Evolutionary conservation across 495 filamentous ascomycete species (phyloP).

Genomic region (Aspergillus hancockii): DNA sequence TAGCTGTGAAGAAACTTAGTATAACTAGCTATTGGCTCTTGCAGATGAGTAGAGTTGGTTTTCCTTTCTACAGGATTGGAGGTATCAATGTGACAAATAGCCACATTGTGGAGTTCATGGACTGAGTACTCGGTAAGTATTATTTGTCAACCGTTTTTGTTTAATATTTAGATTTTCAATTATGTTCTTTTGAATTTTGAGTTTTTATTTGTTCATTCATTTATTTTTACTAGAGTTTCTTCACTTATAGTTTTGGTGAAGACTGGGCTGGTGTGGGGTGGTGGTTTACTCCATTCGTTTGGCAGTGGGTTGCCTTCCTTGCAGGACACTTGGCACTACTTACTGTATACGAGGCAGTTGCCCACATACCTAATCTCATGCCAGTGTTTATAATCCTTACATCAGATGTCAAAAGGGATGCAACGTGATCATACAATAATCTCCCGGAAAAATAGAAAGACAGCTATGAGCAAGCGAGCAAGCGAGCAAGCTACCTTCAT

Average conservation of each 20-base stretch:
- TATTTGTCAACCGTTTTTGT: background rate
- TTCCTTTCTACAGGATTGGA: conserved; percentile 2
- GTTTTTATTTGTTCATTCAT: background rate
- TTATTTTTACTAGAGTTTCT: background rate
- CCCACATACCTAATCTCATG: background rate
- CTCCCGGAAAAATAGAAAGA: background rate
- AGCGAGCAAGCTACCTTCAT: background rate
- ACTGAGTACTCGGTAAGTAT: background rate
- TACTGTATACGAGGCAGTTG: background rate
- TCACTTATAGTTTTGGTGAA: conserved; percentile 2
- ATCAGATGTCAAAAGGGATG: background rate
- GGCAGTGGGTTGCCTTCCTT: background rate
- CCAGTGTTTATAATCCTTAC: background rate
- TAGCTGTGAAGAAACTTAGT: conserved; percentile 1
- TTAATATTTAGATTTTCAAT: background rate
- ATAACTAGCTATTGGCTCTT: background rate
- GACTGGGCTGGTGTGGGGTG: conserved; percentile 2
- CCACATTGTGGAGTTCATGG: background rate
- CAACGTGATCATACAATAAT: background rate
- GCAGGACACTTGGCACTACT: conserved; percentile 2
- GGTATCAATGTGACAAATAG: conserved; percentile 10
- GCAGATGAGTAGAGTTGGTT: background rate
- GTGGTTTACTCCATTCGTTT: background rate
- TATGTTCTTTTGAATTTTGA: background rate
- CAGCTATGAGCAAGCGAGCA: background rate